phyloP scores from a whole-genome alignment of 768 basidiomycete species.

The Collybia sordida region DNA sequence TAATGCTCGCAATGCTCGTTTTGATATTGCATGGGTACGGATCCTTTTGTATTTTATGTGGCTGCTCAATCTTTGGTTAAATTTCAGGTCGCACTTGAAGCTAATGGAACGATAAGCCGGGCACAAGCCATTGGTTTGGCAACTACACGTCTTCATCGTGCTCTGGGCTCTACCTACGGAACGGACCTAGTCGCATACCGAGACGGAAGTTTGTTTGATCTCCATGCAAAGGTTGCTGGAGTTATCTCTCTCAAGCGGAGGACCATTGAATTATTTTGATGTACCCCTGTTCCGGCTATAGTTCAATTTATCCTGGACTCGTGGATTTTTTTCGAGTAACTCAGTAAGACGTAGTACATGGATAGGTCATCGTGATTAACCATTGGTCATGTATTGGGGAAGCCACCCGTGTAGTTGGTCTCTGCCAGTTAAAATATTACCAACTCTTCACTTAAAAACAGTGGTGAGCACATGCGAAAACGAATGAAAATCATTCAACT shows the following conservation, averaged over 20 bases:
- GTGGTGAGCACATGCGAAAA: too few relatives aligned
- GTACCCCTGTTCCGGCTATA: too few relatives aligned
- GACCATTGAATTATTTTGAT: slow-evolving; percentile 9
- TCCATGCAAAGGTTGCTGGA: slow-evolving; percentile 44
- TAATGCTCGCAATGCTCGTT: slow-evolving; percentile 66
- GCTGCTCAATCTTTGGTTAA: background rate
- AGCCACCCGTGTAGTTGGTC: too few relatives aligned
- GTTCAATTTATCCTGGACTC: too few relatives aligned
- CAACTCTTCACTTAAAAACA: too few relatives aligned
- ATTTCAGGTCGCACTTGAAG: slow-evolving; percentile 24
- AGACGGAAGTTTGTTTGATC: slow-evolving; percentile 39
- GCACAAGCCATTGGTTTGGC: slow-evolving; percentile 30
- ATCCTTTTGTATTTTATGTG: slow-evolving; percentile 1
- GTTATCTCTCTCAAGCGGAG: slow-evolving; percentile 31
- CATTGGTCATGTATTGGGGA: too few relatives aligned
- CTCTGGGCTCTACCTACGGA: slow-evolving; percentile 37
- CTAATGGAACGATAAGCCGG: slow-evolving; percentile 38
- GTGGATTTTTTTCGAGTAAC: too few relatives aligned
- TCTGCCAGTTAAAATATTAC: too few relatives aligned
- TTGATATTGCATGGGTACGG: slow-evolving; percentile 59
- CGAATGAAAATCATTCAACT: too few relatives aligned
- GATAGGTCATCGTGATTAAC: too few relatives aligned
- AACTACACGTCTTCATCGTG: slow-evolving; percentile 13
- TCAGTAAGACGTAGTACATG: too few relatives aligned
- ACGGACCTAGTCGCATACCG: slow-evolving; percentile 40